Conservation (phyloP, 306 rosid genomes). For the Dryas drummondii region DNA sequence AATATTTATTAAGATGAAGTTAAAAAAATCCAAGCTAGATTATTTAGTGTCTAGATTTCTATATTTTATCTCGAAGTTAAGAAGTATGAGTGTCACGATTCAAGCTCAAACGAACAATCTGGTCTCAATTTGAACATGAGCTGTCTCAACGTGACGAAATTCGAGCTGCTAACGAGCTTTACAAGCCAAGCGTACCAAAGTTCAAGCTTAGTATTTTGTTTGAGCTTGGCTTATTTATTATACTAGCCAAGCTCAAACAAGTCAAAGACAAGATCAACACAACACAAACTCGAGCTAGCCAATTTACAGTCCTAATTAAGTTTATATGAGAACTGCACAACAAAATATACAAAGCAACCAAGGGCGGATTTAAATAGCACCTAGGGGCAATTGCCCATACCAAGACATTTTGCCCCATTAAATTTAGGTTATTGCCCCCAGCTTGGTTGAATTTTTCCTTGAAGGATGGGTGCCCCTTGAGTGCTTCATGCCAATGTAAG, state of each 20-base stretch:
- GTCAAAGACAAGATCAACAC: not conserved
- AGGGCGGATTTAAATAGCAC: too few species aligned
- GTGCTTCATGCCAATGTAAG: not conserved
- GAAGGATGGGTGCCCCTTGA: not conserved
- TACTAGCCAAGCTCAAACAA: not conserved
- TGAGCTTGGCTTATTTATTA: not conserved
- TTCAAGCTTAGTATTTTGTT: not conserved
- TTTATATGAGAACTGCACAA: not conserved
- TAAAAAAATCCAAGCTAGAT: not conserved
- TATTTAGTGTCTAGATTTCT: not conserved
- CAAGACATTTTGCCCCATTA: too few species aligned
- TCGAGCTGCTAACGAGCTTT: not conserved
- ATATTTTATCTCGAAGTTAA: not conserved
- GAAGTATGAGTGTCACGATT: not conserved
- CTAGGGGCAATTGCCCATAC: too few species aligned
- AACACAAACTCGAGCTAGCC: not conserved
- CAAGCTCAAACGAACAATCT: not conserved
- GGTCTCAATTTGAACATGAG: not conserved
- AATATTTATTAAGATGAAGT: not conserved
- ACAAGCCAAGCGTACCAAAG: not conserved
- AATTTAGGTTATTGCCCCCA: too few species aligned
- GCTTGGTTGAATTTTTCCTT: too few species aligned
- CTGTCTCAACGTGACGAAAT: not conserved
- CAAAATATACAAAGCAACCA: not conserved
- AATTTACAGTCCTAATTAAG: not conserved